Evolutionary conservation across 768 basidiomycete species (phyloP), one percentile per base, ranked within the genome.

Genomic region (Pleurotus ostreatus): DNA sequence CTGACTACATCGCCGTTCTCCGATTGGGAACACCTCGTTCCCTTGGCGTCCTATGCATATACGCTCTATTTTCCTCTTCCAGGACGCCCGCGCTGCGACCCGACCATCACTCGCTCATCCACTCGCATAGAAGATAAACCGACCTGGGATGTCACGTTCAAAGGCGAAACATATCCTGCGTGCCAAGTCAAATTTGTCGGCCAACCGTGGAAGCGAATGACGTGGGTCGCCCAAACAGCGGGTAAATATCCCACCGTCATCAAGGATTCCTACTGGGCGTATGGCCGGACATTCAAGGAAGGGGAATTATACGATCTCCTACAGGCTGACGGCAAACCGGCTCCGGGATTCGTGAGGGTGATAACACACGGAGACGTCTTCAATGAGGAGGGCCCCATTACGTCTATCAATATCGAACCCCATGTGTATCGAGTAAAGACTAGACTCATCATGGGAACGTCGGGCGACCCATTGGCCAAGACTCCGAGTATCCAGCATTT

Each of bases 161-260:
- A 37, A 37, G 57, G 30, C 2, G 34, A 43, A 41, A 43, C 44
- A 15, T 45, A 57, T 30, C 9, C 38, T n/a, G 34, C 23, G 8
- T 57, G 49, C 57, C 18, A 26, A 15, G 57, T 57, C 20, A 51
- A 52, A 18, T 53, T 53, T 34, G 57, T 57, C 20, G 57, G 51
- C 30, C 2, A 6, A 12, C 56, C 56, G 1, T 57, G 56, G 56
- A 49, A 38, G 5, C 37, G 56, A 5, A 47, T 49, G 49, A 57
- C 47, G 22, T 57, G 56, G 56, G 44, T 57, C 2, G 57, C 41
- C 40, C 22, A 23, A 6, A 5, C 38, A 0, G 23, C 49, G 20
- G 39, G 26, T 26, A 8, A 39, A 3, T 16, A 39, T 45, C 51
- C 15, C n/a, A 51, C 26, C 18, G 49, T 57, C 49, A 51, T 51